These are phyloP conservation scores for Mortierella sp. DNA, from an alignment of 371 early-diverging fungal species.

Conservation along the genomic window DNA sequence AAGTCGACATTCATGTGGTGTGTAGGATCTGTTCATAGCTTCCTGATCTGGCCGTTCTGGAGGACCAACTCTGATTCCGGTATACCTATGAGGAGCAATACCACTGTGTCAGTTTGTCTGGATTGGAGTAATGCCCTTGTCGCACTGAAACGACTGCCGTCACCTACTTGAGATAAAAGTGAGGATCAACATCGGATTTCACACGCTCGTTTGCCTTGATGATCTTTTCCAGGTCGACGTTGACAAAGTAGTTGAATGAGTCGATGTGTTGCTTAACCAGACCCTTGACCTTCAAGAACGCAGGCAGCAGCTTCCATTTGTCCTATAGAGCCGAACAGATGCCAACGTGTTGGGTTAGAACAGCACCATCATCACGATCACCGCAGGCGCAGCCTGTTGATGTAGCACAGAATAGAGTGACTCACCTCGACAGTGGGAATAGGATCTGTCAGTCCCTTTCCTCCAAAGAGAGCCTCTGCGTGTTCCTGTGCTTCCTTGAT, in stretches of 20 bases:
- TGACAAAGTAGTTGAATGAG: constrained; percentile 99
- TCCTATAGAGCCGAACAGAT: constrained; percentile 67
- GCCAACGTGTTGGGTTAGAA: not conserved
- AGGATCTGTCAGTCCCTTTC: constrained; percentile 70
- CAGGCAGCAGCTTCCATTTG: constrained; percentile 98
- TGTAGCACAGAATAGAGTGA: constrained; percentile 17
- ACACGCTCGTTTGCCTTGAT: constrained; percentile 95
- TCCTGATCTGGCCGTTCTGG: constrained; percentile 89
- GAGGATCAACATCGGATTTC: constrained; percentile 98
- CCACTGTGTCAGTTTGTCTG: no score
- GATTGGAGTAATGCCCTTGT: no score
- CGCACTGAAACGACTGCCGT: not conserved
- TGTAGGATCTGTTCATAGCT: constrained; percentile 77
- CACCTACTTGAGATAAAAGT: constrained; percentile 93
- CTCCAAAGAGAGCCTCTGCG: constrained; percentile 51
- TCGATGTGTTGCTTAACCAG: constrained; percentile 99
- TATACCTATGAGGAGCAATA: constrained; percentile 71
- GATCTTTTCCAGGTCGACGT: constrained; percentile 96
- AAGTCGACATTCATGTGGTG: constrained; percentile 99
- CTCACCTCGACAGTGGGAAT: constrained; percentile 69
- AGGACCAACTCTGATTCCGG: constrained; percentile 88
- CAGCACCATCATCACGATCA: not conserved
- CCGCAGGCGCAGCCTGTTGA: constrained; percentile 20
- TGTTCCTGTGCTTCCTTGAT: constrained; percentile 48
- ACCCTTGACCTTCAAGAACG: constrained; percentile 98